phyloP scores from a whole-genome alignment of 2,329 filamentous ascomycete species.

The Plenodomus tracheiphilus region DNA sequence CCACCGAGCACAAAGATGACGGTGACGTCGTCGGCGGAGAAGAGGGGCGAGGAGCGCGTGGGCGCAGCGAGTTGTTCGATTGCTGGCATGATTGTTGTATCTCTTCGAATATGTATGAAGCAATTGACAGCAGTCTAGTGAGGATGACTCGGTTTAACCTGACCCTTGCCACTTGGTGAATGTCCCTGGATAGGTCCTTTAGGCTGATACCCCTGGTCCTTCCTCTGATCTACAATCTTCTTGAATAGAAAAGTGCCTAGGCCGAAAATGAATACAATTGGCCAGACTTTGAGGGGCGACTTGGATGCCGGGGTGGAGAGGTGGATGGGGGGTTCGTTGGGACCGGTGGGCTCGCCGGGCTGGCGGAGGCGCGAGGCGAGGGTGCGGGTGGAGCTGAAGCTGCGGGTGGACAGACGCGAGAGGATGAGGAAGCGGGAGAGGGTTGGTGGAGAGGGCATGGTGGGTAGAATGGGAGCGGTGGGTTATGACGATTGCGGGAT shows the following conservation, averaged over 20 bases:
- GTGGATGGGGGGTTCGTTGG: constrained; percentile 44
- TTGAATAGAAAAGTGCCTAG: constrained; percentile 52
- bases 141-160: constrained; percentile 24
- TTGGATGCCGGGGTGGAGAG: constrained; percentile 42
- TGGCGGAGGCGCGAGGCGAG: constrained; percentile 37
- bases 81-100: constrained; percentile 35
- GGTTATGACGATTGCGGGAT: constrained; percentile 28
- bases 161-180: constrained; percentile 32
- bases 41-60: constrained; percentile 66
- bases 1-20: constrained; percentile 96
- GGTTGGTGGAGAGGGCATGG: constrained; percentile 30
- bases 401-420: constrained; percentile 17
- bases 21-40: constrained; percentile 76
- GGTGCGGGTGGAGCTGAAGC: constrained; percentile 27
- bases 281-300: constrained; percentile 47
- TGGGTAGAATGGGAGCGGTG: constrained; percentile 21
- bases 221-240: constrained; percentile 50
- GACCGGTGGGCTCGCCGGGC: constrained; percentile 40
- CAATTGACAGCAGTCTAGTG: constrained; percentile 25
- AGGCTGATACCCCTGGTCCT: constrained; percentile 40
- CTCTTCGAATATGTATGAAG: constrained; percentile 5
- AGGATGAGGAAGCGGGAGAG: constrained; percentile 18
- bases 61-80: constrained; percentile 44
- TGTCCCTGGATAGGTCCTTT: constrained; percentile 36
- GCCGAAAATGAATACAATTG: constrained; percentile 53